A percentile compares a stretch with the other conserved stretches of the same genome.
phyloP scores from a whole-genome alignment of 257 asterid genomes.

The Solanum appendiculatum region DNA sequence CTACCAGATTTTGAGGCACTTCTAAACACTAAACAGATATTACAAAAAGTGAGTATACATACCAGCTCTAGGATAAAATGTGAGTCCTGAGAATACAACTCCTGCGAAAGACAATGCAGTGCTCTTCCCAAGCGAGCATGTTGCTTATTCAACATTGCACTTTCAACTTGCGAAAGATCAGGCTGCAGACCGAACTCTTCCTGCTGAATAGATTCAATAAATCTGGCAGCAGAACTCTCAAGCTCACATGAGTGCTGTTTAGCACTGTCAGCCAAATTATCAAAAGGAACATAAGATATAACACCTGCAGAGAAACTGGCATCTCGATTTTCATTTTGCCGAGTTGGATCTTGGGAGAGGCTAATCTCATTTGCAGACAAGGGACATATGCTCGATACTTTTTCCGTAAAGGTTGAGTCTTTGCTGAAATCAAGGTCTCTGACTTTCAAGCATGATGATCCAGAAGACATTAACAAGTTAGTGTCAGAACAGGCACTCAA shows the following conservation, averaged over 20 bases:
- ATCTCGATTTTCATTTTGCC: conserved; percentile 8
- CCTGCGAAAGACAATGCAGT: conserved; percentile 91
- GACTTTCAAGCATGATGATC: conserved; percentile 28
- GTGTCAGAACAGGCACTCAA: conserved; percentile 24
- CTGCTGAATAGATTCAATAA: conserved; percentile 61
- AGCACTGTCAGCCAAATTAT: conserved; percentile 8
- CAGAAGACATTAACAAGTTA: conserved; percentile 13
- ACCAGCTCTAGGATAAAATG: conserved; percentile 97
- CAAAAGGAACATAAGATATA: conserved; percentile 11
- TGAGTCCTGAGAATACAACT: conserved; percentile 94
- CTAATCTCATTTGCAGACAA: conserved; percentile 13
- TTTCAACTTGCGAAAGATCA: conserved; percentile 45
- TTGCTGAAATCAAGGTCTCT: conserved; percentile 11
- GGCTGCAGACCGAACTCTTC: conserved; percentile 88
- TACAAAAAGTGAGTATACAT: background rate
- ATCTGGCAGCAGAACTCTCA: conserved; percentile 26
- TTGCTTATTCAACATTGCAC: conserved; percentile 76
- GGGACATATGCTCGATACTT: background rate
- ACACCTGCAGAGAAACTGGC: conserved; percentile 7
- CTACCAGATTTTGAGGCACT: background rate
- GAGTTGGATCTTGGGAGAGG: conserved; percentile 11
- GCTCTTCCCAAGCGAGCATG: conserved; percentile 98
- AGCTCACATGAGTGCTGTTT: background rate
- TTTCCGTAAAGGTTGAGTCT: conserved; percentile 14
- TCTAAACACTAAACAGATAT: background rate